phyloP scores from a whole-genome alignment of 2,329 filamentous ascomycete genomes.

The Zymoseptoria brevis region DNA sequence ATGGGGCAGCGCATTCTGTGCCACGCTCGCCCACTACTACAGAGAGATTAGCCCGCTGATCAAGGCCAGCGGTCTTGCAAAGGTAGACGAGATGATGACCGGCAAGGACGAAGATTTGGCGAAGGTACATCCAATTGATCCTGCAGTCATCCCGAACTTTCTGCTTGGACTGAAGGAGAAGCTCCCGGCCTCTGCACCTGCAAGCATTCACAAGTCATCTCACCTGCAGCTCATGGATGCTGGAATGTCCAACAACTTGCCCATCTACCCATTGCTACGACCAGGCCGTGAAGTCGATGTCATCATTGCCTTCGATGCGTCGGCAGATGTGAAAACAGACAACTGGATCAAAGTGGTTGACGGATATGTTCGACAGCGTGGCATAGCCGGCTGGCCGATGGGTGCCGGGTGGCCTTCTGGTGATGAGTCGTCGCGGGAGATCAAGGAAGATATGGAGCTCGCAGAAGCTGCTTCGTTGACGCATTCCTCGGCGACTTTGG shows the following conservation, averaged over 20 bases:
- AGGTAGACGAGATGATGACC: conserved; percentile 71
- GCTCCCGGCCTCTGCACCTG: conserved; percentile 68
- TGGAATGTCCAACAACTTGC: conserved; percentile 96
- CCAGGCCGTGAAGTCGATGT: conserved; percentile 84
- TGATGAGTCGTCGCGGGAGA: conserved; percentile 46
- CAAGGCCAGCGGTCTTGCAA: conserved; percentile 62
- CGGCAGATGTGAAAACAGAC: conserved; percentile 83
- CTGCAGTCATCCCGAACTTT: conserved; percentile 84
- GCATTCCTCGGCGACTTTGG: conserved; percentile 11
- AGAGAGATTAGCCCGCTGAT: conserved; percentile 82
- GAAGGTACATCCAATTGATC: conserved; percentile 91
- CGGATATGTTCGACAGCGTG: conserved; percentile 82
- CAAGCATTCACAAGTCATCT: conserved; percentile 60
- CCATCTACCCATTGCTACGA: conserved; percentile 86
- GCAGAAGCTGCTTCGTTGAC: conserved; percentile 36
- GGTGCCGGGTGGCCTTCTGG: conserved; percentile 84
- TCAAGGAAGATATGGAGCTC: conserved; percentile 55
- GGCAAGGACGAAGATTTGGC: conserved; percentile 75
- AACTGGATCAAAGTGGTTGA: conserved; percentile 96
- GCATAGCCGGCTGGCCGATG: conserved; percentile 88
- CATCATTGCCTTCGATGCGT: conserved; percentile 87
- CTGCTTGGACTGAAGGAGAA: conserved; percentile 69
- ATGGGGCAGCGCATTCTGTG: conserved; percentile 96
- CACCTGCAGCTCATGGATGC: conserved; percentile 76
- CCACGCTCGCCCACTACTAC: conserved; percentile 92